These are phyloP conservation scores for Colletotrichum viniferum DNA, from an alignment of 2,329 filamentous ascomycete species.

Conservation along the genomic window DNA sequence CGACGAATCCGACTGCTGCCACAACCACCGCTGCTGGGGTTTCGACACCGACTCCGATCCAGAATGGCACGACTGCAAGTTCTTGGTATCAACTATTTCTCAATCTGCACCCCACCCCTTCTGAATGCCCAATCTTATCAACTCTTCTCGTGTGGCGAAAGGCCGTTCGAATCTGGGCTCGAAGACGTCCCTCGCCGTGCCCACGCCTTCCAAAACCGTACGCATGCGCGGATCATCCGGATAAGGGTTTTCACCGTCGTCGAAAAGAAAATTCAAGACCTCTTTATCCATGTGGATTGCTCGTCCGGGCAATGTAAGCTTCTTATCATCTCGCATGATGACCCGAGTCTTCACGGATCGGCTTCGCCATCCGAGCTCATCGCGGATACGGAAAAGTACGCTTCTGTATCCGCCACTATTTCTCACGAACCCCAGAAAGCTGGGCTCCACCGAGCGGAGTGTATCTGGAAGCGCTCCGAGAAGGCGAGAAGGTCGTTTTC, in stretches of 20 bases:
- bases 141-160: neutral
- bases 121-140: neutral
- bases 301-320: neutral
- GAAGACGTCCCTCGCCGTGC: neutral
- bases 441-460: too few relatives aligned
- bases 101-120: neutral
- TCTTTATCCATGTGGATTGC: slow-evolving; percentile 1
- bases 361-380: slow-evolving; percentile 23
- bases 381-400: slow-evolving; percentile 25
- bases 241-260: slow-evolving; percentile 26
- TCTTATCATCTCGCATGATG: neutral
- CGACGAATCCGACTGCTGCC: too few relatives aligned
- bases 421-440: slow-evolving; percentile 31
- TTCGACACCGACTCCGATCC: too few relatives aligned
- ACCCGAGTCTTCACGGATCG: slow-evolving; percentile 9
- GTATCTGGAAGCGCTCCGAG: too few relatives aligned
- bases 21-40: too few relatives aligned
- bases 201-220: neutral
- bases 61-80: neutral
- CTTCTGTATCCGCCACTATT: neutral
- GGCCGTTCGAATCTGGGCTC: neutral
- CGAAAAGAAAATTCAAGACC: slow-evolving; percentile 25
- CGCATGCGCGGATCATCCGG: neutral
- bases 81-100: neutral
- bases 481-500: too few relatives aligned